These are phyloP conservation scores for Sporothrix pseudoabietina DNA, from an alignment of 2,329 filamentous ascomycete genomes.

Conservation along the genomic window DNA sequence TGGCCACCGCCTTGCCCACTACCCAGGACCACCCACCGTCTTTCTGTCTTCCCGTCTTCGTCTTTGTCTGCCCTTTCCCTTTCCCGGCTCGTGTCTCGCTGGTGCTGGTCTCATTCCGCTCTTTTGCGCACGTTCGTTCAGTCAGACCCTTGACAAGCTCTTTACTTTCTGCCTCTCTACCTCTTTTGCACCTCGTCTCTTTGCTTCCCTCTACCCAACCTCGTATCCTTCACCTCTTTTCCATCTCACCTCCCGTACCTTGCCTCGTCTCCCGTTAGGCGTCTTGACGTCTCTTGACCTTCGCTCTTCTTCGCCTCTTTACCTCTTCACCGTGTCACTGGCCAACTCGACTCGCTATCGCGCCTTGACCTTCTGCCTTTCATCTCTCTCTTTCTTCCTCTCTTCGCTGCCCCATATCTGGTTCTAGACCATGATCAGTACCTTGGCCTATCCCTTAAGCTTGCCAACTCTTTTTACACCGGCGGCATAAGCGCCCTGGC, in stretches of 20 bases:
- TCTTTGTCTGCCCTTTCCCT: slow-evolving; percentile 7
- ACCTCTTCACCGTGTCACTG: neutral
- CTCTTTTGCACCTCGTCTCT: slow-evolving; percentile 14
- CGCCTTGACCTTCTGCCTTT: neutral
- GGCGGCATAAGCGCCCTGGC: slow-evolving; percentile 18
- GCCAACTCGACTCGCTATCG: neutral
- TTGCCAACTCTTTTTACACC: neutral
- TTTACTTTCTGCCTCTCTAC: neutral
- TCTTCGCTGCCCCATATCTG: slow-evolving; percentile 1
- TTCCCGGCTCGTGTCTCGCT: slow-evolving; percentile 17
- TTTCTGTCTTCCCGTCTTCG: slow-evolving; percentile 14
- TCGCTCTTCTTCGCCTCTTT: neutral
- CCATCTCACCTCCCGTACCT: slow-evolving; percentile 8
- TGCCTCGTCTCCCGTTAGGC: neutral
- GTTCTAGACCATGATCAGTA: slow-evolving; percentile 22
- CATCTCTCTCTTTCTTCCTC: slow-evolving; percentile 3
- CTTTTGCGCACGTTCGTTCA: slow-evolving; percentile 17
- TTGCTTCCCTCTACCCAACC: slow-evolving; percentile 22
- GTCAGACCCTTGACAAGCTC: slow-evolving; percentile 18
- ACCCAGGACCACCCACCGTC: slow-evolving; percentile 21
- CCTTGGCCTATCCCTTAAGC: neutral
- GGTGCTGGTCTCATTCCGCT: slow-evolving; percentile 13
- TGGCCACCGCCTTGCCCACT: slow-evolving; percentile 31
- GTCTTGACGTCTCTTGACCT: neutral
- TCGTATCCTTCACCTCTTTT: slow-evolving; percentile 25